Percentiles rank a stretch among this genome's conserved stretches.
These are phyloP conservation scores for Sonneratia caseolaris DNA, from an alignment of 345 rosid species.

Conservation along the genomic window DNA sequence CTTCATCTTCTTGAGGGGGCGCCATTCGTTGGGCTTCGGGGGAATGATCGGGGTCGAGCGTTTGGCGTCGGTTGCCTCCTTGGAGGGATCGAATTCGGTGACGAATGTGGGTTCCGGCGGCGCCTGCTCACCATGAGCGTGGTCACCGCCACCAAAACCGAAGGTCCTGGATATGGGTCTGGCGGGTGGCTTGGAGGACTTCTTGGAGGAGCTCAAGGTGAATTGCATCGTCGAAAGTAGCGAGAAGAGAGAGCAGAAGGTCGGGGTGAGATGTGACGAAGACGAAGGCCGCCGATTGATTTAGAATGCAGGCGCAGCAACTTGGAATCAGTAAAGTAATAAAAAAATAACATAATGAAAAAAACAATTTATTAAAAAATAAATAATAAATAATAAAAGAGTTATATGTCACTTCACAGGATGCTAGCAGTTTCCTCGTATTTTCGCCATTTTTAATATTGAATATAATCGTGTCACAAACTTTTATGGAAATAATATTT, in stretches of 20 bases:
- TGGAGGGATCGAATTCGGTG: constrained; percentile 50
- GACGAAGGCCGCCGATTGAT: neutral
- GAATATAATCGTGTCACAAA: no score
- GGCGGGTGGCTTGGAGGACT: constrained; percentile 27
- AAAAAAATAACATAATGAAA: no score
- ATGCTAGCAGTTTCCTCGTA: no score
- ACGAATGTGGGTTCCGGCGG: constrained; percentile 24
- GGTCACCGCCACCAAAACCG: constrained; percentile 14
- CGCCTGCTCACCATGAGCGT: constrained; percentile 8
- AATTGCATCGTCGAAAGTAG: constrained; percentile 35
- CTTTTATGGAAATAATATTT: no score
- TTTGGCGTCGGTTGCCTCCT: constrained; percentile 26
- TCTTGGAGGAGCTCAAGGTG: constrained; percentile 38
- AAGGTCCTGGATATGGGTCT: constrained; percentile 19
- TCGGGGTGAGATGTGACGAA: neutral
- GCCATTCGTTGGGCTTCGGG: constrained; percentile 49
- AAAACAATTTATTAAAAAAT: no score
- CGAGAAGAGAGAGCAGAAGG: neutral
- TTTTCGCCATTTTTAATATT: no score
- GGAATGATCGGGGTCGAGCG: constrained; percentile 33
- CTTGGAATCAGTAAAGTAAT: no score
- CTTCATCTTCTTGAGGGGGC: constrained; percentile 51
- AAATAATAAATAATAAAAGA: no score
- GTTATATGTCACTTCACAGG: no score
- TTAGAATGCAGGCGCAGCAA: no score